phyloP scores from a whole-genome alignment of 345 rosid species.

The Rhizophora mangle region DNA sequence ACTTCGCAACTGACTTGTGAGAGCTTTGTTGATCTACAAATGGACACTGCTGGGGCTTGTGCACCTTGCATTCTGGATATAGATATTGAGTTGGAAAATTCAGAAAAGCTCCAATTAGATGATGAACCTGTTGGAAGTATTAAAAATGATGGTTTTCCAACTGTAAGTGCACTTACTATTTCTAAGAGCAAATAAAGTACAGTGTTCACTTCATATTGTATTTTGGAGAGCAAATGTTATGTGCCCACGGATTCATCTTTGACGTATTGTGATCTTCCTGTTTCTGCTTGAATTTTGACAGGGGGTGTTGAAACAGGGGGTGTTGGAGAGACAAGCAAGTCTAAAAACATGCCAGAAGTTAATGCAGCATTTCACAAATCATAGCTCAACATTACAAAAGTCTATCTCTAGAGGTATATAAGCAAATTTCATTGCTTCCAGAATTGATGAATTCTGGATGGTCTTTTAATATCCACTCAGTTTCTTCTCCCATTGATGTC shows the following conservation, averaged over 20 bases:
- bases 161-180: slow-evolving; percentile 37
- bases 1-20: slow-evolving; percentile 50
- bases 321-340: slow-evolving; percentile 83
- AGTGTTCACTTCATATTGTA: neutral
- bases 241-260: neutral
- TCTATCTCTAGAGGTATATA: slow-evolving; percentile 23
- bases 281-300: slow-evolving; percentile 29
- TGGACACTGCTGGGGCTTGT: slow-evolving; percentile 51
- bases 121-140: slow-evolving; percentile 42
- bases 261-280: neutral
- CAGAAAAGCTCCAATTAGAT: slow-evolving; percentile 35
- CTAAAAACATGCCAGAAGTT: slow-evolving; percentile 48
- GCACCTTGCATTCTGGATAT: slow-evolving; percentile 65
- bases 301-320: slow-evolving; percentile 66
- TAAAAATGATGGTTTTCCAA: slow-evolving; percentile 47
- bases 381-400: slow-evolving; percentile 24
- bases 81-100: slow-evolving; percentile 53
- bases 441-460: no score
- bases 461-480: neutral
- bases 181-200: neutral
- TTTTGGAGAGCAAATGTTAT: neutral
- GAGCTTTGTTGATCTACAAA: slow-evolving; percentile 57
- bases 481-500: neutral
- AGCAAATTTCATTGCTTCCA: neutral
- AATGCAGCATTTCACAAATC: slow-evolving; percentile 27